Base-by-base conservation (phyloP, 225 moss, liverwort and hornwort species). In the Polytrichum formosum region DNA sequence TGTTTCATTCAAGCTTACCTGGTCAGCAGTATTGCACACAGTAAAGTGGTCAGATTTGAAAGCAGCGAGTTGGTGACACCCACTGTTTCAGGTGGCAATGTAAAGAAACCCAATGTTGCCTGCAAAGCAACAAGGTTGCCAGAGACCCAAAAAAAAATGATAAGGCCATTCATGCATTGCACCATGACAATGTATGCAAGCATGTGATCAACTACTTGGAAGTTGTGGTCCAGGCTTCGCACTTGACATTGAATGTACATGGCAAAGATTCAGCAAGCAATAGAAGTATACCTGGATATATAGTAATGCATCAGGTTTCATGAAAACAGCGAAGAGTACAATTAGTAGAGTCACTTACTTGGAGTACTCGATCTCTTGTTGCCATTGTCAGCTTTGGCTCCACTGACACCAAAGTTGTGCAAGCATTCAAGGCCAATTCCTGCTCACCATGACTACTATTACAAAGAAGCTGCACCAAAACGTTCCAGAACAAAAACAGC, bases 71-170 rank as follows among this genome's bases (percentile, higher is more conserved):
- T 82, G 74, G 94, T 86, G 33, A 74, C 79, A 72, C 69, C 73
- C 8, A 84, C 83, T 74, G 94, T 91, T 81, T 91, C 94, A 75
- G 92, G 76, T 54, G 94, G 94, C 70, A 98, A 81, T 63, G 92
- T 85, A 79, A 98, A 98, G 78, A 98, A 98, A 70, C 92, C 91
- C 79, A 94, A 77, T 0, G 94, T 98, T 65, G 97, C 97, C 97
- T 98, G 73, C 23, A 67, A 80, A 59, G 63, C 56, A 58, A 58
- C 19, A 19, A 58, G n/a, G 6, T 58, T 58, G 56, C 6, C 19
- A 21, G 56, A 58, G 56, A 58, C 56, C n/a, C n/a, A 58, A 20
- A 37, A 37, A 10, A 37, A 9, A 37, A 37, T 37, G 2, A 37
- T 37, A 9, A 37, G 37, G 9, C 10, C 37, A 37, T 9, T 2